A percentile compares a stretch with the other conserved stretches of the same genome.
Evolutionary conservation across 768 basidiomycete species (phyloP).

Genomic region (Fibroporia radiculosa): DNA sequence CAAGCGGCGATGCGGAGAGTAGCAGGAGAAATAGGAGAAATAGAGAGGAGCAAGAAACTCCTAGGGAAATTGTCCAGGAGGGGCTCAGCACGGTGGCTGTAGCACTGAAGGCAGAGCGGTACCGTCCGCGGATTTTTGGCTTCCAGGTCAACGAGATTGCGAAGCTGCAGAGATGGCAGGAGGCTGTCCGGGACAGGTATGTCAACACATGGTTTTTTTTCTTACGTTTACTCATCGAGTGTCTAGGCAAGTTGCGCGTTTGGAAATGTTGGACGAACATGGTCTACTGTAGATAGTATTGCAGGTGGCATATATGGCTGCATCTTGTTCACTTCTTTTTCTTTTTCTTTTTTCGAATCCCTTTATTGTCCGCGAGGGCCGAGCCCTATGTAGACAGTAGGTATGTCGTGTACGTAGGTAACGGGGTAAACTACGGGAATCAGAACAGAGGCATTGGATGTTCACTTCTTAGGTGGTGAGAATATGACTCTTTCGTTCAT

Average conservation of each 20-base stretch:
- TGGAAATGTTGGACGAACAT: constrained; percentile 30
- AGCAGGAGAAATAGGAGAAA: constrained; percentile 25
- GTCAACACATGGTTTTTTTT: constrained; percentile 16
- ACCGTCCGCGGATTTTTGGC: constrained; percentile 91
- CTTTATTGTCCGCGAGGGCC: too few species aligned
- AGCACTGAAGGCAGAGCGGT: constrained; percentile 86
- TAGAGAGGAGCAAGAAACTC: constrained; percentile 43
- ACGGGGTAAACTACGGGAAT: too few species aligned
- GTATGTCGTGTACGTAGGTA: too few species aligned
- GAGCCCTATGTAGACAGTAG: too few species aligned
- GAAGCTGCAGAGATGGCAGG: constrained; percentile 92
- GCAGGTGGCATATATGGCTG: too few species aligned
- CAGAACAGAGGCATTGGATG: too few species aligned
- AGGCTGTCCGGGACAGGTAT: constrained; percentile 81
- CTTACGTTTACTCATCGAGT: neutral
- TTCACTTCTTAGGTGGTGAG: too few species aligned
- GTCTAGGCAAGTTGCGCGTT: constrained; percentile 32
- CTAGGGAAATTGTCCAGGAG: constrained; percentile 53
- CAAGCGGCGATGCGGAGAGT: constrained; percentile 18
- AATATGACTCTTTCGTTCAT: too few species aligned
- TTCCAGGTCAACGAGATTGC: constrained; percentile 95
- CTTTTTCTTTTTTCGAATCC: too few species aligned
- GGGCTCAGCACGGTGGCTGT: constrained; percentile 70
- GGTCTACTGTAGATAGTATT: constrained; percentile 2
- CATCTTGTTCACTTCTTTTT: too few species aligned